Evolutionary conservation across 805 yeast species (phyloP), one percentile per base, ranked within the genome.

Genomic region (Ogataea polymorpha): DNA sequence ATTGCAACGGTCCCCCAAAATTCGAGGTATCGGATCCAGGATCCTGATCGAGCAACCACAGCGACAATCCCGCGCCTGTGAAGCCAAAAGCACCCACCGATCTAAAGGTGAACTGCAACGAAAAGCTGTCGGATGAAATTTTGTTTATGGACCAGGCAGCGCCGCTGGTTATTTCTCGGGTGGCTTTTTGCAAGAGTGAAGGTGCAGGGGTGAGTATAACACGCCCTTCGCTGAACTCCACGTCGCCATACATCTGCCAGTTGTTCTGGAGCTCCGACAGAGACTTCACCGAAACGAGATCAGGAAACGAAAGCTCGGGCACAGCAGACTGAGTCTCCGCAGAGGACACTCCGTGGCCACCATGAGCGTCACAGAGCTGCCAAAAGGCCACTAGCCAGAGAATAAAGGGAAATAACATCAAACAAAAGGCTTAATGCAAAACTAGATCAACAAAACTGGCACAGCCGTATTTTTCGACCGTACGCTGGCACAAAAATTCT

Each of bases 61-160:
- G 61, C 0, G 84, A 66, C 17, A 81, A 53, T 0, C 87, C 87
- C 51, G 84, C 78, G 11, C 64, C 66, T 0, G 77, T 71, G 31
- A 58, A 52, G 0, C 80, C 82, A 24, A 48, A 47, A 6, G 66
- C 63, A 6, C 85, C 85, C 6, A 75, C 58, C 34, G 86, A 76
- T 60, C 93, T 72, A 49, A 83, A 72, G 2, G 82, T 75, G 33
- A 76, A 55, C 50, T 84, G 89, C 8, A 79, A 50, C 0, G 90
- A 43, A 67, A 65, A 48, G 14, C 64, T 60, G 45, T 48, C 65
- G 37, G 56, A 54, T 8, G 50, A 54, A 9, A 42, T 49, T 33
- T 30, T 56, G 27, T 61, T 63, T 2, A 37, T 55, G 25, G 63
- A 54, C 80, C 80, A 75, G 3, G 79, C 34, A 0, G 75, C 59